Evolutionary conservation across 1,139 yeast species (phyloP).

Genomic region (Taiozyma onychis): DNA sequence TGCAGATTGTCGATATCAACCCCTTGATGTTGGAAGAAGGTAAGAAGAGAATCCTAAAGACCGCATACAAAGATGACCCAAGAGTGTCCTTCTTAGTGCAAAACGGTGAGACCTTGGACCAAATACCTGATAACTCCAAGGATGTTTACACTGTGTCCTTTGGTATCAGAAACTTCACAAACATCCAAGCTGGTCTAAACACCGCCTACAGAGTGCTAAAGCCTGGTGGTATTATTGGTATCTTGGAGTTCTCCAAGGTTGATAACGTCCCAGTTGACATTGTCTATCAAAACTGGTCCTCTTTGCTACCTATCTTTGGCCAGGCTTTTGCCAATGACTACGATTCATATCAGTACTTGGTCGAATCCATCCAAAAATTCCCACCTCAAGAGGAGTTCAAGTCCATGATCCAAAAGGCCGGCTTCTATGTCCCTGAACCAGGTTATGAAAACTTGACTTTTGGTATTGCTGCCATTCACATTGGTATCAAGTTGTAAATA

Average conservation of each 20-base stretch:
- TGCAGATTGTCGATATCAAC: slow-evolving; percentile 93
- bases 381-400: slow-evolving; percentile 92
- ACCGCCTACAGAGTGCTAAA: slow-evolving; percentile 92
- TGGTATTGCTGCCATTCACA: slow-evolving; percentile 94
- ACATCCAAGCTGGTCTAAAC: slow-evolving; percentile 86
- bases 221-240: slow-evolving; percentile 99
- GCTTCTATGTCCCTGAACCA: slow-evolving; percentile 80
- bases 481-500: slow-evolving; percentile 76
- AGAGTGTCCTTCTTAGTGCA: slow-evolving; percentile 81
- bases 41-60: slow-evolving; percentile 55
- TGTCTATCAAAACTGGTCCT: slow-evolving; percentile 82
- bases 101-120: slow-evolving; percentile 86
- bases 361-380: slow-evolving; percentile 86
- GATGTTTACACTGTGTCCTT: slow-evolving; percentile 96
- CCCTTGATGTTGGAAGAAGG: slow-evolving; percentile 96
- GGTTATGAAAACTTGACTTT: slow-evolving; percentile 96
- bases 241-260: slow-evolving; percentile 92
- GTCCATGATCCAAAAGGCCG: slow-evolving; percentile 89
- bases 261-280: slow-evolving; percentile 71
- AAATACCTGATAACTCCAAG: slow-evolving; percentile 79
- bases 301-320: slow-evolving; percentile 88
- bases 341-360: slow-evolving; percentile 92
- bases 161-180: slow-evolving; percentile 94
- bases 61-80: slow-evolving; percentile 45
- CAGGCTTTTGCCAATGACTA: slow-evolving; percentile 92